These are phyloP conservation scores for Chlamydomonas incerta DNA, from an alignment of 139 green algal genomes.

Conservation along the genomic window DNA sequence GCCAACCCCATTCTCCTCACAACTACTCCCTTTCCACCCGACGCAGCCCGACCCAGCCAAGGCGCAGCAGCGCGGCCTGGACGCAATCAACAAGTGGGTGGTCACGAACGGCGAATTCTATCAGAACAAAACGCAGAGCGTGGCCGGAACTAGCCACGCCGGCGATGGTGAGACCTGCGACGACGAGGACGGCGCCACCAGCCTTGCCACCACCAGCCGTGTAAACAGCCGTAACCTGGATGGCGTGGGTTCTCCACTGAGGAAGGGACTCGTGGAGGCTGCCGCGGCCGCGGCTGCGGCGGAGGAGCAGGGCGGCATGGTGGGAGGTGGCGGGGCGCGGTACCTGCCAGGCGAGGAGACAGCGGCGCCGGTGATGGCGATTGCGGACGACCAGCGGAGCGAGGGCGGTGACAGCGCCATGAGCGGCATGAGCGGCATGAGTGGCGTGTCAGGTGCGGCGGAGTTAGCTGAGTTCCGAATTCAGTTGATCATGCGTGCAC, in stretches of 20 bases:
- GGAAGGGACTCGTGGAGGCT: no score
- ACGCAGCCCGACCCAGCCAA: no score
- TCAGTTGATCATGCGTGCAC: no score
- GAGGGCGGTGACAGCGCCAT: conserved; percentile 3
- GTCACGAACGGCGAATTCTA: conserved; percentile 11
- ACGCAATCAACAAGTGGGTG: conserved; percentile 13
- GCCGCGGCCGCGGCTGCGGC: no score
- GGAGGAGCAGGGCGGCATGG: no score
- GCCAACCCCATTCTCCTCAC: no score
- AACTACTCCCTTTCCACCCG: no score
- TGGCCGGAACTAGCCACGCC: not conserved
- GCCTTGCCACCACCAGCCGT: not conserved
- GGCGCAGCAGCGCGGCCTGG: not conserved
- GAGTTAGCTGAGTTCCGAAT: not conserved
- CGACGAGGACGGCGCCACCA: not conserved
- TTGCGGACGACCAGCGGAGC: not conserved
- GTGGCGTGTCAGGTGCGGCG: conserved; percentile 2
- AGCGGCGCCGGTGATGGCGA: no score
- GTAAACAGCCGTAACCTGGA: not conserved
- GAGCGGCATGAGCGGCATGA: not conserved
- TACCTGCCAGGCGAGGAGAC: no score
- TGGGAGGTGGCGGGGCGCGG: no score
- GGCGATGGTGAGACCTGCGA: not conserved
- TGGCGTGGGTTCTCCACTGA: no score
- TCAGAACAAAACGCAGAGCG: not conserved